A percentile compares a stretch with the other conserved stretches of the same genome.
These are phyloP conservation scores for Puccinia polysora DNA, from an alignment of 1,284 basidiomycete genomes.

Conservation along the genomic window DNA sequence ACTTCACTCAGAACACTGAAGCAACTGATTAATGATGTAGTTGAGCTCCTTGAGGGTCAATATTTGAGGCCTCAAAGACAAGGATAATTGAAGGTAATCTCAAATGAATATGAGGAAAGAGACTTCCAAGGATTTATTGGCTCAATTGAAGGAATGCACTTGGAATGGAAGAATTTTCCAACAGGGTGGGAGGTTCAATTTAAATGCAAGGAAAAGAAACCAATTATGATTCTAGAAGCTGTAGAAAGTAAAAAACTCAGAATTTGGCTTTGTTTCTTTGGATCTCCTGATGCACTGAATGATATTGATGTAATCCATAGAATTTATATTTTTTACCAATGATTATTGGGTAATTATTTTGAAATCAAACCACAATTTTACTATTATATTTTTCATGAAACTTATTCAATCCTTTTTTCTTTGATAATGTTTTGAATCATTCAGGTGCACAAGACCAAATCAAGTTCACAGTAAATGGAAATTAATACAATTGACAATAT, in stretches of 20 bases:
- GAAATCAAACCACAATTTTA: no score
- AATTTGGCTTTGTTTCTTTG: neutral
- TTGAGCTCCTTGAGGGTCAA: neutral
- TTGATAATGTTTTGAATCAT: no score
- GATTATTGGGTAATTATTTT: no score
- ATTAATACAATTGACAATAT: neutral
- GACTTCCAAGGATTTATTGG: neutral
- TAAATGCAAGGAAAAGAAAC: neutral
- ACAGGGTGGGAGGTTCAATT: neutral
- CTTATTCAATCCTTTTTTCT: no score
- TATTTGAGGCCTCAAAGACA: neutral
- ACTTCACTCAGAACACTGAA: neutral
- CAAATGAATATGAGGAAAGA: neutral
- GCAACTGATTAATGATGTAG: neutral
- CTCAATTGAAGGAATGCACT: neutral
- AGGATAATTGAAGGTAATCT: neutral
- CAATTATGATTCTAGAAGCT: neutral
- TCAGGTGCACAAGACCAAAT: neutral
- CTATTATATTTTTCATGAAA: no score
- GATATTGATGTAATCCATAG: neutral
- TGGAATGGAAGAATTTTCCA: slow-evolving; percentile 1
- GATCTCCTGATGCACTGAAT: neutral
- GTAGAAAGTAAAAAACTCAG: neutral
- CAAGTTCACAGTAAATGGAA: neutral
- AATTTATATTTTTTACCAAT: neutral